Conservation (phyloP, 352 stramenopile species). For the Pythium brachiatum region DNA sequence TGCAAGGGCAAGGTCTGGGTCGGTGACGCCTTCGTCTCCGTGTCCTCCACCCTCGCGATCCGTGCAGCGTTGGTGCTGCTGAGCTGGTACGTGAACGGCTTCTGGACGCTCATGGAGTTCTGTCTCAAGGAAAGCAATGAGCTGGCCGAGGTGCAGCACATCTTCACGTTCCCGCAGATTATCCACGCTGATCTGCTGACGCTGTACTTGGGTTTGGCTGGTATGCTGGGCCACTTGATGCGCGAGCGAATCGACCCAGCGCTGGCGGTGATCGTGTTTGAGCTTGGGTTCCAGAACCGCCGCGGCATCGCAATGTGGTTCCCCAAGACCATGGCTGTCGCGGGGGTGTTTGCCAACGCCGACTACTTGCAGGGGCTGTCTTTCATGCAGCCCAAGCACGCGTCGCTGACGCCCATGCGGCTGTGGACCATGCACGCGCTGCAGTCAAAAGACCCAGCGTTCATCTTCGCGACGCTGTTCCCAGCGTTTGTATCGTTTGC, state of each 20-base stretch:
- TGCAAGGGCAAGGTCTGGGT: slow-evolving; percentile 17
- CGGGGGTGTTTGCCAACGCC: slow-evolving; percentile 3
- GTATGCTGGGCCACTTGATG: not conserved
- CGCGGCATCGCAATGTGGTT: not conserved
- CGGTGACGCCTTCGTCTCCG: slow-evolving; percentile 17
- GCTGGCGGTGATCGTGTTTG: slow-evolving; percentile 17
- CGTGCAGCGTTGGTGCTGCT: slow-evolving; percentile 35
- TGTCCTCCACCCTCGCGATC: slow-evolving; percentile 33
- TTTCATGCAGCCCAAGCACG: slow-evolving; percentile 19
- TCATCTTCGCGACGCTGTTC: slow-evolving; percentile 8
- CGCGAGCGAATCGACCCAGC: slow-evolving; percentile 21
- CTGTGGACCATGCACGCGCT: slow-evolving; percentile 20
- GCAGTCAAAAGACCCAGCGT: not conserved
- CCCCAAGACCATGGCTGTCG: not conserved
- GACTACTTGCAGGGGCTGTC: slow-evolving; percentile 21
- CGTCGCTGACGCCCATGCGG: slow-evolving; percentile 28
- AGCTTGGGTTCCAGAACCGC: slow-evolving; percentile 8
- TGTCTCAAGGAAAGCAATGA: slow-evolving; percentile 22
- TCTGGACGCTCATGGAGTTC: slow-evolving; percentile 46
- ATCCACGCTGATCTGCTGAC: slow-evolving; percentile 33
- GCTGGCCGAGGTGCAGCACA: not conserved
- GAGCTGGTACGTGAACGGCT: slow-evolving; percentile 41
- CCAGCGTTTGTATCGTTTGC: slow-evolving; percentile 7
- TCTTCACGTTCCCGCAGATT: slow-evolving; percentile 7
- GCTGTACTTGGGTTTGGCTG: slow-evolving; percentile 30